phyloP scores from a whole-genome alignment of 78 protist species.

The Dictyostelium firmibasis region DNA sequence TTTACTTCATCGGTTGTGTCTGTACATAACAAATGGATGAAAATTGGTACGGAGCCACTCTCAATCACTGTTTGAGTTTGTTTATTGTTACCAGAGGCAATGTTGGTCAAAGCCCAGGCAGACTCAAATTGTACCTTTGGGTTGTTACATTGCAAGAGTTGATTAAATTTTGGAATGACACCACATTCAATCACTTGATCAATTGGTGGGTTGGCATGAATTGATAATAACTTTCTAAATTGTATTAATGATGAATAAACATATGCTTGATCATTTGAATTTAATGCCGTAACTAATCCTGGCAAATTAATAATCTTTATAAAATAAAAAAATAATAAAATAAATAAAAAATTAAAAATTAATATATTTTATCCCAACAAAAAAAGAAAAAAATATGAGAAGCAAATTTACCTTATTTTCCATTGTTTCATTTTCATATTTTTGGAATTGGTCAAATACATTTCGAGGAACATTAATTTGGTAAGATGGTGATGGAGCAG shows the following conservation, averaged over 20 bases:
- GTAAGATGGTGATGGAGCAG: not conserved
- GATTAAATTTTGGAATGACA: conserved; percentile 45
- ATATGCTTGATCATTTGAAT: conserved; percentile 56
- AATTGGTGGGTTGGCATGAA: conserved; percentile 66
- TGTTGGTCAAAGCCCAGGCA: conserved; percentile 98
- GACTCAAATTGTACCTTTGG: conserved; percentile 89
- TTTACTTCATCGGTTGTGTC: conserved; percentile 85
- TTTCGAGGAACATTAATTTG: conserved; percentile 19
- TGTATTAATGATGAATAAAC: conserved; percentile 20
- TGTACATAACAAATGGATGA: conserved; percentile 85
- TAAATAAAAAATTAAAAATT: not conserved
- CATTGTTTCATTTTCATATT: conserved; percentile 18
- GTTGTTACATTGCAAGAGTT: conserved; percentile 8
- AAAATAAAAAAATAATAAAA: not conserved
- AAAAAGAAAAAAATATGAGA: not conserved
- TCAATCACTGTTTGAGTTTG: conserved; percentile 91
- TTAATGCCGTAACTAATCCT: conserved; percentile 28
- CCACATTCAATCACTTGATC: conserved; percentile 48
- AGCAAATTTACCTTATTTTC: conserved; percentile 18
- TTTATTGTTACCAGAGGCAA: conserved; percentile 95
- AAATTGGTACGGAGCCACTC: conserved; percentile 90
- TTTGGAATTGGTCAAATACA: conserved; percentile 31
- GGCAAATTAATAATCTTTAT: conserved; percentile 14
- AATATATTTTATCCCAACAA: too few relatives aligned
- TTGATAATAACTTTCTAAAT: conserved; percentile 62